These are phyloP conservation scores for Saccharomycopsis lassenensis DNA, from an alignment of 805 yeast species.

Conservation along the genomic window DNA sequence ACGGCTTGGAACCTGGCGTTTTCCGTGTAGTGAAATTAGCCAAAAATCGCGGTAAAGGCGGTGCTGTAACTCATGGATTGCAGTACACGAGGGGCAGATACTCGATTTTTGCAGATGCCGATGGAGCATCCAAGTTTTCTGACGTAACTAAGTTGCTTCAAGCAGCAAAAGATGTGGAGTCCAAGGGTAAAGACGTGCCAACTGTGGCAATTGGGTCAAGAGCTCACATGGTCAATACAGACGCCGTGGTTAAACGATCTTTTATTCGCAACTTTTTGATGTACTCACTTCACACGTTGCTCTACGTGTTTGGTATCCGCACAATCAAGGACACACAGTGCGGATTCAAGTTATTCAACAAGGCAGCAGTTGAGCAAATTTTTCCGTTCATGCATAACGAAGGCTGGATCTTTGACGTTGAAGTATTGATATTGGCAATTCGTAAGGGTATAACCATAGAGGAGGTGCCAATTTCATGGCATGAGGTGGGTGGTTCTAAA, in stretches of 20 bases:
- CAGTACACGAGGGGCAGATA: constrained; percentile 61
- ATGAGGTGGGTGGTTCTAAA: constrained; percentile 92
- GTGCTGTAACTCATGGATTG: constrained; percentile 93
- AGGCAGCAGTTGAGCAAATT: constrained; percentile 48
- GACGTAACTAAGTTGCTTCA: constrained; percentile 48
- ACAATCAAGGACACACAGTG: constrained; percentile 90
- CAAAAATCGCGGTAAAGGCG: constrained; percentile 87
- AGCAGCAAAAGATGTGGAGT: constrained; percentile 28
- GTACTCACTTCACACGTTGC: constrained; percentile 84
- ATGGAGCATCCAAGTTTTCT: constrained; percentile 81
- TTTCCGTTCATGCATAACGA: constrained; percentile 93
- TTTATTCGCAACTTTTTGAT: constrained; percentile 80
- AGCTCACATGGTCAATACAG: constrained; percentile 93
- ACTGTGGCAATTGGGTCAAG: constrained; percentile 84
- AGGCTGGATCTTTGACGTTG: constrained; percentile 98
- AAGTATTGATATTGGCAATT: constrained; percentile 70
- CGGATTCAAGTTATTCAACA: constrained; percentile 88
- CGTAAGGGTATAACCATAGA: constrained; percentile 53
- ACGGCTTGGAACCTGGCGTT: constrained; percentile 41
- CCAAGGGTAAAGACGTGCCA: constrained; percentile 25
- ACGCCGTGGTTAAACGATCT: constrained; percentile 92
- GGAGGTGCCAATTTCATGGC: constrained; percentile 91
- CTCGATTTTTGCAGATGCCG: constrained; percentile 91
- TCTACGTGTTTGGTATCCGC: constrained; percentile 81
- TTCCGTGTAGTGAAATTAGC: constrained; percentile 61